Evolutionary conservation across 2,329 filamentous ascomycete species (phyloP).

Genomic region (Claviceps sp.): DNA sequence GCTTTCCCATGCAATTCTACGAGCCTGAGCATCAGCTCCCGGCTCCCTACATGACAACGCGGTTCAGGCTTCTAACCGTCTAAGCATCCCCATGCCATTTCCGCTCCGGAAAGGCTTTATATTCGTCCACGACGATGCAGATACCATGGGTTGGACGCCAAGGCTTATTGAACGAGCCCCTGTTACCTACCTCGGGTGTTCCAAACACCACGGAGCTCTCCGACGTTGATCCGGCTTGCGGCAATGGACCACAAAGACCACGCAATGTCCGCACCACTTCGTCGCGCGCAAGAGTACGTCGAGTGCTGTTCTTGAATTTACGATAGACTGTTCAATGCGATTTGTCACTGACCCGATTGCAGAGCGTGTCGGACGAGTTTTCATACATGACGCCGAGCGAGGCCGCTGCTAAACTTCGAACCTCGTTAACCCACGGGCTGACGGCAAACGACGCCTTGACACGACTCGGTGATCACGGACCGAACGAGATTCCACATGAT

Average conservation of each 20-base stretch:
- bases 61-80: constrained; percentile 9
- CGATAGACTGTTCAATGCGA: not conserved
- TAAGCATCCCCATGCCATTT: constrained; percentile 6
- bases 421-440: constrained; percentile 73
- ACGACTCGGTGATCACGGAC: constrained; percentile 67
- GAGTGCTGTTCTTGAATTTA: not conserved
- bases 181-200: constrained; percentile 21
- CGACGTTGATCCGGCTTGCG: constrained; percentile 11
- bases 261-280: constrained; percentile 37
- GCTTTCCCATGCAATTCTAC: not conserved
- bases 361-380: constrained; percentile 46
- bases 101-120: constrained; percentile 5
- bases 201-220: constrained; percentile 19
- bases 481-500: constrained; percentile 90
- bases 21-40: not conserved
- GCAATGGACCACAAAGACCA: constrained; percentile 15
- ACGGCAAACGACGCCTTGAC: constrained; percentile 68
- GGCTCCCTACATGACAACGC: constrained; percentile 3
- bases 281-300: constrained; percentile 39
- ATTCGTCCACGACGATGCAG: constrained; percentile 20
- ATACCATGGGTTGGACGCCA: constrained; percentile 23
- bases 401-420: constrained; percentile 62
- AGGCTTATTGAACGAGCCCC: constrained; percentile 17
- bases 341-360: not conserved
- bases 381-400: constrained; percentile 62